Evolutionary conservation across 148 eudicot species (phyloP).

Genomic region (Chenopodium suecicum): DNA sequence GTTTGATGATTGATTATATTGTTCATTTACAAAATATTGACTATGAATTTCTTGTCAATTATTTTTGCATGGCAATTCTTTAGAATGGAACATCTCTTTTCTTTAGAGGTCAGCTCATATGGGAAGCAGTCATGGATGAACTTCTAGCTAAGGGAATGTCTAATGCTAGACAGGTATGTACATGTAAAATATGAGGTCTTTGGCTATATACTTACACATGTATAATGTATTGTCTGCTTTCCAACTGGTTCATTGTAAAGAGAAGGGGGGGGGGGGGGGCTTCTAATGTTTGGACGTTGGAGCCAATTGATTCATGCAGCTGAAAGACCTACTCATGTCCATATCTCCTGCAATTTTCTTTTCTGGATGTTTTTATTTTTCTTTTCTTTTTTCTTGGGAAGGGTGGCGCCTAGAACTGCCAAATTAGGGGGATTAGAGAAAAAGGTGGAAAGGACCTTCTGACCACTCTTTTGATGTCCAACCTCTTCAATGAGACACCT

Average conservation of each 20-base stretch:
- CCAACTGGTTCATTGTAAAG: too few relatives aligned
- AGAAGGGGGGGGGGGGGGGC: too few relatives aligned
- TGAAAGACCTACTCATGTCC: too few relatives aligned
- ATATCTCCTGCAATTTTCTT: too few relatives aligned
- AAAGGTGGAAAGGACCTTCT: neutral
- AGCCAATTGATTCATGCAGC: too few relatives aligned
- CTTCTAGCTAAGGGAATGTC: slow-evolving; percentile 72
- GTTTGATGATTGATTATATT: slow-evolving; percentile 1
- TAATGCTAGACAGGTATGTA: slow-evolving; percentile 58
- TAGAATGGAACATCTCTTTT: slow-evolving; percentile 78
- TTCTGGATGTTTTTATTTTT: too few relatives aligned
- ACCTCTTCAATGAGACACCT: neutral
- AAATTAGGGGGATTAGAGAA: too few relatives aligned
- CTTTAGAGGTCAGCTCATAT: slow-evolving; percentile 90
- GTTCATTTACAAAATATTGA: slow-evolving; percentile 3
- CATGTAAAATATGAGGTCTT: neutral
- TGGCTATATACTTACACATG: neutral
- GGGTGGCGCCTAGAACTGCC: too few relatives aligned
- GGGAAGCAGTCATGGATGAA: slow-evolving; percentile 81
- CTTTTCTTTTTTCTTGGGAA: too few relatives aligned
- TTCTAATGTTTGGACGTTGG: too few relatives aligned
- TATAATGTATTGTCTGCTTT: neutral
- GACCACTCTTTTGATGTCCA: neutral
- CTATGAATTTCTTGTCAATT: slow-evolving; percentile 10
- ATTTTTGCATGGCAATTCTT: slow-evolving; percentile 19